Conservation (phyloP, 2,329 filamentous ascomycete species). For the Cercospora beticola region DNA sequence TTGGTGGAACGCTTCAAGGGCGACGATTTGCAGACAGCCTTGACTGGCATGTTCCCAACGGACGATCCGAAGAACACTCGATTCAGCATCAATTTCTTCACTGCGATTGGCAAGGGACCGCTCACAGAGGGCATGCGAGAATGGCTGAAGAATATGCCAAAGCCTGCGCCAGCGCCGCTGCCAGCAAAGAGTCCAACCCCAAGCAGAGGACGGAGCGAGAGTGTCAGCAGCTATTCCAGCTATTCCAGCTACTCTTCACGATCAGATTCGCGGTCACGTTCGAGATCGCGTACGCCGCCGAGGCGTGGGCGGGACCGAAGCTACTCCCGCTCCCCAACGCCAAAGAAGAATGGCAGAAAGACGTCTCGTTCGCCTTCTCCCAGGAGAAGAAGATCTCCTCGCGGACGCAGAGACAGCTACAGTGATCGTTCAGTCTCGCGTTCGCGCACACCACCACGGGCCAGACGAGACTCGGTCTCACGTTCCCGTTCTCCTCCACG, state of each 20-base stretch:
- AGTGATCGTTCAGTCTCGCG: slow-evolving; percentile 21
- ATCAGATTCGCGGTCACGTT: slow-evolving; percentile 34
- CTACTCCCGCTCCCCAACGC: slow-evolving; percentile 23
- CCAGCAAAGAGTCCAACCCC: slow-evolving; percentile 50
- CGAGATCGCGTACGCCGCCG: slow-evolving; percentile 31
- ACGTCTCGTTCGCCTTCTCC: slow-evolving; percentile 24
- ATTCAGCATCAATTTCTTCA: slow-evolving; percentile 99
- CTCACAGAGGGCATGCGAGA: slow-evolving; percentile 95
- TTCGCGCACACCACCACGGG: slow-evolving; percentile 36
- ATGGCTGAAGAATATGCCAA: slow-evolving; percentile 83
- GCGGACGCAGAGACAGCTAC: slow-evolving; percentile 27
- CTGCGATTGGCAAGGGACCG: slow-evolving; percentile 91
- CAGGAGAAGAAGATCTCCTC: slow-evolving; percentile 23
- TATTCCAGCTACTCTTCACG: slow-evolving; percentile 66
- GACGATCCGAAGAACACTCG: slow-evolving; percentile 87
- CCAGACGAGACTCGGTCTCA: slow-evolving; percentile 26
- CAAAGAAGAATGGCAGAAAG: slow-evolving; percentile 13
- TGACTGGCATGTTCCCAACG: slow-evolving; percentile 83
- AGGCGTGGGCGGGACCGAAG: slow-evolving; percentile 24
- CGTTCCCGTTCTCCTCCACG: slow-evolving; percentile 33
- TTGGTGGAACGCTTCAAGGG: slow-evolving; percentile 75
- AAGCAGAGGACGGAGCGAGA: slow-evolving; percentile 58
- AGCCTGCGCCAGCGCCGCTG: slow-evolving; percentile 72
- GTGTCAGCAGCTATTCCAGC: slow-evolving; percentile 75
- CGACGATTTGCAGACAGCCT: slow-evolving; percentile 71